These are phyloP conservation scores for Metschnikowia aberdeeniae DNA, from an alignment of 805 yeast genomes.

Conservation along the genomic window DNA sequence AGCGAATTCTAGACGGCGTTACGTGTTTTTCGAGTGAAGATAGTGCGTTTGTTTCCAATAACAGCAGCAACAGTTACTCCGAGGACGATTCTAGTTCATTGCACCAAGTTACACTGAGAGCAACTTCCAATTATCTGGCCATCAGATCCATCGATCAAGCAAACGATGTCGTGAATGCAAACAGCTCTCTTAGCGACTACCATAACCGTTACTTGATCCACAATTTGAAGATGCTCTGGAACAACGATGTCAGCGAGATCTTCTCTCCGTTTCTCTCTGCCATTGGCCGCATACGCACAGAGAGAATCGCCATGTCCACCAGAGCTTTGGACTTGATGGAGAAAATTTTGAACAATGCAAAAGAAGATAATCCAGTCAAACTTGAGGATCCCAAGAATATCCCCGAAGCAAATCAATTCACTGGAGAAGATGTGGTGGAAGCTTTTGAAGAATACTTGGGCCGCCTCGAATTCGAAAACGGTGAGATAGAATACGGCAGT, in stretches of 20 bases:
- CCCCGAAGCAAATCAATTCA: conserved; percentile 14
- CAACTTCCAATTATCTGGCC: conserved; percentile 27
- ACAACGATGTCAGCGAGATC: conserved; percentile 60
- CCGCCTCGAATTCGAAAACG: conserved; percentile 30
- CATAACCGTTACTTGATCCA: conserved; percentile 72
- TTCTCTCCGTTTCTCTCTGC: conserved; percentile 54
- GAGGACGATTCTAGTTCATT: conserved; percentile 5
- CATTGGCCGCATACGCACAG: conserved; percentile 40
- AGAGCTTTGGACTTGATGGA: conserved; percentile 49
- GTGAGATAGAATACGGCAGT: conserved; percentile 52
- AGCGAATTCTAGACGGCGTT: conserved; percentile 21
- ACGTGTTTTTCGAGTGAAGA: conserved; percentile 2
- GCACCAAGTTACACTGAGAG: conserved; percentile 1
- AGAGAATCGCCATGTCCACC: conserved; percentile 43
- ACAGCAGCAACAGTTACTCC: conserved; percentile 1
- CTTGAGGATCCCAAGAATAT: conserved; percentile 1
- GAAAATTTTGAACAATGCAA: conserved; percentile 29
- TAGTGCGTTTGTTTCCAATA: background rate
- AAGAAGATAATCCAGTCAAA: conserved; percentile 9
- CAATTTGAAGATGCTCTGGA: conserved; percentile 75
- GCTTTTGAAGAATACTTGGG: conserved; percentile 53
- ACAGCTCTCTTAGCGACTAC: conserved; percentile 35
- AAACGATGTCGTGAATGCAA: conserved; percentile 19
- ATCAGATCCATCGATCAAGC: conserved; percentile 25
- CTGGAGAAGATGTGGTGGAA: conserved; percentile 35